Base-by-base conservation (phyloP, 2,329 filamentous ascomycete species). In the Fusarium sp. region DNA sequence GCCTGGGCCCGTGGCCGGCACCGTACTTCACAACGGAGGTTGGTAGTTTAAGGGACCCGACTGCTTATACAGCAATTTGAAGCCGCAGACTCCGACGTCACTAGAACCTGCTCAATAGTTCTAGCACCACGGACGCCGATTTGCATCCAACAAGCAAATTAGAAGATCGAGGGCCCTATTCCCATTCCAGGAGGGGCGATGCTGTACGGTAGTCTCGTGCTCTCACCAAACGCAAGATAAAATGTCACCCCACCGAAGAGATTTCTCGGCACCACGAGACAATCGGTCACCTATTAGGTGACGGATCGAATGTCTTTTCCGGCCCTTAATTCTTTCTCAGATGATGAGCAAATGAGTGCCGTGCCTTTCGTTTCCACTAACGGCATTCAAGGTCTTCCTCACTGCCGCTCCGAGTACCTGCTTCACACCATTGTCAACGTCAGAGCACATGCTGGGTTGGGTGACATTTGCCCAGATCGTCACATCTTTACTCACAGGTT, bases 221-320 rank as follows among this genome's bases (percentile, higher is more conserved):
- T 74, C 54, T 65, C 55, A 61, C 47, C 62, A 60, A 59, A 60
- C 71, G 54, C 50, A 61, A 74, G 63, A 72, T 56, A 63, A 56
- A 74, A 73, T 63, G 71, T 78, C 76, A 78, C 76, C 76, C 76
- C 76, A 78, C 76, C 56, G 68, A 76, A 77, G 70, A 78, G 75
- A 76, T 75, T 78, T 77, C 69, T 65, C 74, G 71, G 71, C 67
- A 75, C 74, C 76, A 78, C 76, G 74, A 78, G 76, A 75, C 73
- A 72, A 72, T 72, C 71, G 55, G 63, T 75, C 76, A 77, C 77
- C 57, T 51, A 64, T 76, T 73, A 75, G 77, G 68, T 62, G 65
- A 76, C 68, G 54, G 70, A 71, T 78, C 73, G 73, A 76, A 75
- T 74, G 75, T 76, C 71, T 72, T 74, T 69, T 16, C 50, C 48